Base-by-base conservation (phyloP, 768 basidiomycete species). In the Suillus paluster region DNA sequence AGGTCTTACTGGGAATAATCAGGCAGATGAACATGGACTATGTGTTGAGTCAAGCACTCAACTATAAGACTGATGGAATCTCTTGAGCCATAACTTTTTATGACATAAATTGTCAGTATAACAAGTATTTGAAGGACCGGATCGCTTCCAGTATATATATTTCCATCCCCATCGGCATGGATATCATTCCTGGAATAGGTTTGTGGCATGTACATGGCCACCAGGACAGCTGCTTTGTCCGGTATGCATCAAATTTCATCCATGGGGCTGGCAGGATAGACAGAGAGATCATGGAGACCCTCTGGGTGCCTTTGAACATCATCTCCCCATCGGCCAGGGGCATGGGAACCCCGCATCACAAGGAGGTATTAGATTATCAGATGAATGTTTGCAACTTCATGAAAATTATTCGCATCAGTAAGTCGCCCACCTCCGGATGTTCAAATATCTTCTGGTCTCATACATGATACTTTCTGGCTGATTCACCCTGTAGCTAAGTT, bases 11-110 rank as follows among this genome's bases (percentile, higher is more conserved):
- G 4, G 10, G n/a, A 44, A n/a, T 44, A 17, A 44, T 44, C 33
- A 71, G 70, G 49, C 72, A 75, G 50, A 67, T 68, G 49, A 73
- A 74, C 57, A 70, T 74, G 39, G 72, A 74, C 33, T 75, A 68
- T 57, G 59, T 70, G 1, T 55, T 73, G 15, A 67, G 64, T 49
- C 61, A 73, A 15, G 70, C 66, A 1, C 42, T 75, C 6, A 46
- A 56, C 0, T 67, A 67, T 21, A 58, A 66, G 2, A 63, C 61
- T 1, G 33, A 57, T 1, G 56, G 45, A 7, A 57, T 67, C 10
- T 4, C 14, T 21, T 34, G 4, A 1, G 39, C 58, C 9, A 39
- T 69, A 1, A 39, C 72, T 1, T 66, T 73, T 2, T 77, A 77
- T 61, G 71, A 76, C 56, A 68, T 75, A n/a, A 64, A 62, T 12